Evolutionary conservation across 2,329 filamentous ascomycete species (phyloP).

Genomic region (Phoma sp.): DNA sequence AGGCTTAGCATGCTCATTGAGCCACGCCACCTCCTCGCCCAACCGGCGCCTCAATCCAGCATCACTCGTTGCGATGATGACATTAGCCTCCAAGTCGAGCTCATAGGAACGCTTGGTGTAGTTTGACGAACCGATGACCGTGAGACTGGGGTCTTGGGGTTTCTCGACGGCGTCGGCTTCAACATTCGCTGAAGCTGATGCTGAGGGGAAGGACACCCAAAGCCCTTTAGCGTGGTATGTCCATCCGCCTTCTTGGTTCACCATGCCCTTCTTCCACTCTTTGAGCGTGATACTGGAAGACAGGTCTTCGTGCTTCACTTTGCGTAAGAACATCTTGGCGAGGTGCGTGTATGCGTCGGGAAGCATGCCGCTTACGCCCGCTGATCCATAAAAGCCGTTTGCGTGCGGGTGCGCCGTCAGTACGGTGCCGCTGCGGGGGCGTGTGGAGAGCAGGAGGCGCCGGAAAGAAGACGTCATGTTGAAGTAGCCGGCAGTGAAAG

Average conservation of each 20-base stretch:
- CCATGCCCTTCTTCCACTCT: constrained; percentile 86
- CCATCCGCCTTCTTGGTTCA: constrained; percentile 84
- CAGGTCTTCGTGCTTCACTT: constrained; percentile 60
- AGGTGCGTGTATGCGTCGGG: constrained; percentile 92
- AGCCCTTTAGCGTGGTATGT: constrained; percentile 98
- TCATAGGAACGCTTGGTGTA: constrained; percentile 95
- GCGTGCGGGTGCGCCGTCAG: constrained; percentile 92
- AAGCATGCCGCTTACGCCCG: constrained; percentile 86
- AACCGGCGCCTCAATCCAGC: constrained; percentile 72
- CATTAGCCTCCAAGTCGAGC: constrained; percentile 88
- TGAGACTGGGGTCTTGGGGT: constrained; percentile 73
- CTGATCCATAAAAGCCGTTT: constrained; percentile 92
- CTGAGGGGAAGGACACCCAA: constrained; percentile 77
- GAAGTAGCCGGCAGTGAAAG: constrained; percentile 97
- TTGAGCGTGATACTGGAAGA: constrained; percentile 72
- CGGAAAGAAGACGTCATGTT: constrained; percentile 90
- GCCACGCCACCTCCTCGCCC: constrained; percentile 79
- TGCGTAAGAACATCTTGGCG: constrained; percentile 78
- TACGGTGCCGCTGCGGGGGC: constrained; percentile 74
- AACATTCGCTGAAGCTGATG: constrained; percentile 29
- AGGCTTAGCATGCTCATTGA: constrained; percentile 74
- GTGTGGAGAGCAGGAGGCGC: constrained; percentile 76
- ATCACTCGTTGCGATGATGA: constrained; percentile 82
- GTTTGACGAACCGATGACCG: constrained; percentile 88
- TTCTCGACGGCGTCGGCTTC: constrained; percentile 52